Percentiles rank a stretch among this genome's conserved stretches.
These are phyloP conservation scores for Durusdinium trenchii DNA, from an alignment of 73 alveolate species.

Conservation along the genomic window DNA sequence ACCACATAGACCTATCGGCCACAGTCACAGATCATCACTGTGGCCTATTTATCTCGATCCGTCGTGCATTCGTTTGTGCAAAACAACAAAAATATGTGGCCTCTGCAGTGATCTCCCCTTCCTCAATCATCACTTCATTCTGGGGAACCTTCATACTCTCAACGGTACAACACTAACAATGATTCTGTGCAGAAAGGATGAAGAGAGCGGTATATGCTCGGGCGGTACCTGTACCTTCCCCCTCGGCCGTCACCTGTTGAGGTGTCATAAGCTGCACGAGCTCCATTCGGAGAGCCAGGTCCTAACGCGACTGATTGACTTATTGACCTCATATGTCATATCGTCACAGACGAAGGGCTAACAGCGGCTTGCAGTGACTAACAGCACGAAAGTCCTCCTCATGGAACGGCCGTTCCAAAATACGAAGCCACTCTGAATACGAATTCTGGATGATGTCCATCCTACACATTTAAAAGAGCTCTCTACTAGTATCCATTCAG, in stretches of 20 bases:
- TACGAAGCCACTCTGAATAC: slow-evolving; percentile 78
- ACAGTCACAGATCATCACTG: no score
- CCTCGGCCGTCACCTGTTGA: slow-evolving; percentile 51
- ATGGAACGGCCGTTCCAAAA: slow-evolving; percentile 78
- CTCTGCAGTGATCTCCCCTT: slow-evolving; percentile 86
- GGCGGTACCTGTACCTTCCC: no score
- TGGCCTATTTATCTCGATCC: no score
- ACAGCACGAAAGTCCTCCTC: slow-evolving; percentile 86
- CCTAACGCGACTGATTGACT: background rate
- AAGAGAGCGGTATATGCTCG: no score
- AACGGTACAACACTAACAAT: no score
- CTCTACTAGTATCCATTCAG: background rate
- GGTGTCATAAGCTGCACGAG: slow-evolving; percentile 88
- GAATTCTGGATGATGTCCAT: slow-evolving; percentile 89
- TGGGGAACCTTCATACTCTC: slow-evolving; percentile 42
- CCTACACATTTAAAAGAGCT: background rate
- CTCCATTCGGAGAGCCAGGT: slow-evolving; percentile 81
- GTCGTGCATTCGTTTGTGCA: no score
- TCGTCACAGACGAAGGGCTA: no score
- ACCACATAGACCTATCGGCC: slow-evolving; percentile 81
- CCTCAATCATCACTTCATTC: slow-evolving; percentile 85
- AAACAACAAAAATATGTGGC: background rate
- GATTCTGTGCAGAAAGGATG: no score
- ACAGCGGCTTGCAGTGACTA: no score
- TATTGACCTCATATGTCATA: no score